A percentile compares a stretch with the other conserved stretches of the same genome.
Evolutionary conservation across 2,329 filamentous ascomycete species (phyloP).

Genomic region (Pseudopithomyces maydicus): DNA sequence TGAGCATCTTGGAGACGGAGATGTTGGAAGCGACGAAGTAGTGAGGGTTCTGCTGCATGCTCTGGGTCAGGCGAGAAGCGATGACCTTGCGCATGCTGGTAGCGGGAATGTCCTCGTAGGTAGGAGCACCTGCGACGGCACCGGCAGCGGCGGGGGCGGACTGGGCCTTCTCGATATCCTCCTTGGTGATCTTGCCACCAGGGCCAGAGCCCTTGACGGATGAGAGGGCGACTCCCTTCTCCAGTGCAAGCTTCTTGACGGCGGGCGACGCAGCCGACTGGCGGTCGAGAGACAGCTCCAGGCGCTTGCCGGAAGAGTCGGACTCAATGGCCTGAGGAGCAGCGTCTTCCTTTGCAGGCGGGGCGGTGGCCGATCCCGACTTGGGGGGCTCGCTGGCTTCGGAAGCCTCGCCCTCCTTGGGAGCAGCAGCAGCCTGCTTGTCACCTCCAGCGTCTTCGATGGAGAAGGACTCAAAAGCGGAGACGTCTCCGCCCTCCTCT

Average conservation of each 20-base stretch:
- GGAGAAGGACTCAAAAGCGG: conserved; percentile 87
- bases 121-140: conserved; percentile 60
- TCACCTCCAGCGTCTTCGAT: conserved; percentile 90
- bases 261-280: conserved; percentile 73
- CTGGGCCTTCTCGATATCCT: conserved; percentile 88
- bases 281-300: conserved; percentile 85
- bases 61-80: conserved; percentile 86
- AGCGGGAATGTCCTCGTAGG: conserved; percentile 83
- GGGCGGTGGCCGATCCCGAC: conserved; percentile 63
- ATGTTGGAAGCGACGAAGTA: conserved; percentile 94
- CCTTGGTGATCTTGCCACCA: conserved; percentile 85
- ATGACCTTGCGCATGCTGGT: conserved; percentile 98
- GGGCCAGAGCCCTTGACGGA: conserved; percentile 85
- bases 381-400: conserved; percentile 65
- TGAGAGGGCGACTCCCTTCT: conserved; percentile 79
- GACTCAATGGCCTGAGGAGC: conserved; percentile 70
- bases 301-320: conserved; percentile 72
- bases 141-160: conserved; percentile 60
- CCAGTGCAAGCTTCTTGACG: conserved; percentile 80
- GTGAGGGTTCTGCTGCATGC: conserved; percentile 92
- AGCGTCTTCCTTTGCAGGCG: conserved; percentile 54
- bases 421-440: conserved; percentile 64
- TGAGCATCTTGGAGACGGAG: conserved; percentile 92
- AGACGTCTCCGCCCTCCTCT: conserved; percentile 85
- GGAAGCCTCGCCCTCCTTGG: conserved; percentile 66